Percentiles rank a stretch among this genome's conserved stretches.
Conservation (phyloP, 1,284 basidiomycete species). For the Ganoderma sp. region DNA sequence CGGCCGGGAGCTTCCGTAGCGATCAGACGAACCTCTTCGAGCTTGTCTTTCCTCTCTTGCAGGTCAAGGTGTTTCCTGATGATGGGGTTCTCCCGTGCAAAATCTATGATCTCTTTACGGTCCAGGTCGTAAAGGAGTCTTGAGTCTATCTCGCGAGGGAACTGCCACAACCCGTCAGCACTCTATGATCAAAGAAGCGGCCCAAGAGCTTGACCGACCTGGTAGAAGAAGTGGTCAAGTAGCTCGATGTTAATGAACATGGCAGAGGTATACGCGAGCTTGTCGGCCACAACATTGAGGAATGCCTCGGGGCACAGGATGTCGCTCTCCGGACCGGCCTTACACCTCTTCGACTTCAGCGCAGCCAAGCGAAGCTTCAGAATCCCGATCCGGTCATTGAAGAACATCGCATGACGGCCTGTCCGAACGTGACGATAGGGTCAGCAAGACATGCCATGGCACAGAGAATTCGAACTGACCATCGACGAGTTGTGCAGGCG, state of each 20-base stretch:
- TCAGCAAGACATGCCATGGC: background rate
- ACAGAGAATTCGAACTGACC: slow-evolving; percentile 57
- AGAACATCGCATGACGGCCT: slow-evolving; percentile 93
- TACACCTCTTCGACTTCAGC: slow-evolving; percentile 89
- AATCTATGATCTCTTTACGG: slow-evolving; percentile 83
- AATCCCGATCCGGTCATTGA: slow-evolving; percentile 81
- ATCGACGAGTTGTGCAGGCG: slow-evolving; percentile 88
- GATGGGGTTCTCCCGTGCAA: slow-evolving; percentile 93
- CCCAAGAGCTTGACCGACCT: slow-evolving; percentile 51
- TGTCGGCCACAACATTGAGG: slow-evolving; percentile 95
- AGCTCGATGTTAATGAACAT: slow-evolving; percentile 99
- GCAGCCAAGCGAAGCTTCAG: slow-evolving; percentile 86
- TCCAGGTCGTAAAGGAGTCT: slow-evolving; percentile 91
- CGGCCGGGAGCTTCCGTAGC: slow-evolving; percentile 5
- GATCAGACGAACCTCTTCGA: slow-evolving; percentile 77
- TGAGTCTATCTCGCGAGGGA: slow-evolving; percentile 98
- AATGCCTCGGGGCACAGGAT: slow-evolving; percentile 96
- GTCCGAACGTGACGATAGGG: slow-evolving; percentile 22
- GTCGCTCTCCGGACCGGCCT: slow-evolving; percentile 83
- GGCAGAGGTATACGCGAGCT: slow-evolving; percentile 93
- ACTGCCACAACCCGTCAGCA: slow-evolving; percentile 53
- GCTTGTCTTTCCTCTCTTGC: slow-evolving; percentile 95
- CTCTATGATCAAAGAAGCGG: too few species aligned
- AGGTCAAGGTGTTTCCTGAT: slow-evolving; percentile 91
- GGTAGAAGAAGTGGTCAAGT: slow-evolving; percentile 98